Evolutionary conservation across 2,329 filamentous ascomycete genomes (phyloP).

Genomic region (Nemania serpens): DNA sequence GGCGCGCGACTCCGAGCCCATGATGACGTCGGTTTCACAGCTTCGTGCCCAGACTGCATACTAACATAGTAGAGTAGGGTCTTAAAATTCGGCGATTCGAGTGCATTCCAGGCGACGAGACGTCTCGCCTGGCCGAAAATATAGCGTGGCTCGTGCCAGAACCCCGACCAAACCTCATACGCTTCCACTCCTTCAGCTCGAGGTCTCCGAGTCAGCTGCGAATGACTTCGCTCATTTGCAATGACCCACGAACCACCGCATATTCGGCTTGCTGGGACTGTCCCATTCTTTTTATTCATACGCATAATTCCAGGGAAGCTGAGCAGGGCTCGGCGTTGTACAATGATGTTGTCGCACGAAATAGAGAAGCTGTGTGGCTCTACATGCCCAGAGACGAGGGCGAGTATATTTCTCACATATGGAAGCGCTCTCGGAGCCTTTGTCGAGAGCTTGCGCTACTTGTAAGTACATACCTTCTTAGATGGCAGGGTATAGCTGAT

Average conservation of each 20-base stretch:
- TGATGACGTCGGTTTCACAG: neutral
- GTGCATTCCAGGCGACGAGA: neutral
- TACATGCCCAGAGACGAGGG: neutral
- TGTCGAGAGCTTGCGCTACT: neutral
- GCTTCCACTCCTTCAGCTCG: neutral
- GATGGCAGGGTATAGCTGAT: neutral
- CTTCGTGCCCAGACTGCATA: neutral
- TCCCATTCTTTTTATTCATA: neutral
- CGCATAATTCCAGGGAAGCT: neutral
- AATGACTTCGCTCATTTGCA: conserved; percentile 1
- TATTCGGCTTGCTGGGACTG: neutral
- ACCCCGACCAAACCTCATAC: neutral
- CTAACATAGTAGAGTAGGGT: neutral
- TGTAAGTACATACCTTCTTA: neutral
- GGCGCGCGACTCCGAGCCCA: neutral
- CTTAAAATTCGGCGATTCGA: neutral
- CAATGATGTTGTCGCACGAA: neutral
- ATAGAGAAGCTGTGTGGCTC: neutral
- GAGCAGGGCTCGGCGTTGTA: neutral
- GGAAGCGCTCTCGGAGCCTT: neutral
- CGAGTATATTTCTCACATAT: conserved; percentile 6
- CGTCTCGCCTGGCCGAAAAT: neutral
- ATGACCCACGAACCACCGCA: neutral
- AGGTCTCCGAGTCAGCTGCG: neutral
- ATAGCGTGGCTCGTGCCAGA: neutral